Evolutionary conservation across 1,139 yeast species (phyloP), one percentile per base, ranked within the genome.

Genomic region (Taphrina communis): DNA sequence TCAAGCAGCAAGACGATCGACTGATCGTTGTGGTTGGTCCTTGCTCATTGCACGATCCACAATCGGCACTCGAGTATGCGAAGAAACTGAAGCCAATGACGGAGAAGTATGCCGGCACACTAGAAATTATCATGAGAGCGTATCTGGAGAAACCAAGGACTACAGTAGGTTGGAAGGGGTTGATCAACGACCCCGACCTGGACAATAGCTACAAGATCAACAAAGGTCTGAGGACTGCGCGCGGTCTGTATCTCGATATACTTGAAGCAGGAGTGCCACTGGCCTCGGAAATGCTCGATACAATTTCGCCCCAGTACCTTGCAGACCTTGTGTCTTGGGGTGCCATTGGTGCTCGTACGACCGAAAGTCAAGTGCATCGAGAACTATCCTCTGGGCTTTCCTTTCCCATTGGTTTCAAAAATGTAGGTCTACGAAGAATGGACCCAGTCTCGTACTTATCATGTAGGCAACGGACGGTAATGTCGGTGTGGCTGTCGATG

Each of bases 81-180:
- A 79, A 79, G 50, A 84, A 89, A 74, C 83, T 94, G 74, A 84
- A 86, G 78, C 82, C 82, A 72, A 80, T 89, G 72, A 82, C 92
- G 58, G 88, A 85, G 65, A 90, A 90, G 79, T 84, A 90, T 73
- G 79, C 85, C 71, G 85, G 83, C 69, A 98, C 94, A 74, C 82
- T 94, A 73, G 88, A 89, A 66, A 85, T 94, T 72, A 85, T 94
- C 74, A 94, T 94, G 98, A 87, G 98, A 81, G 98, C 98, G 17
- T 94, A 94, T 84, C 84, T 94, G 75, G 99, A 94, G 80, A 94
- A 94, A 81, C 99, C 99, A 76, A 88, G 99, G 82, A 94, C 99
- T 72, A 94, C 98, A 42, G 98, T 94, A 69, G 99, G 99, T 73
- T 94, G 99, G 99, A 94, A 94, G 82, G 99, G 99, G 73, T 83